Base-by-base conservation (phyloP, 1,284 basidiomycete genomes). In the Cerrena zonata region DNA sequence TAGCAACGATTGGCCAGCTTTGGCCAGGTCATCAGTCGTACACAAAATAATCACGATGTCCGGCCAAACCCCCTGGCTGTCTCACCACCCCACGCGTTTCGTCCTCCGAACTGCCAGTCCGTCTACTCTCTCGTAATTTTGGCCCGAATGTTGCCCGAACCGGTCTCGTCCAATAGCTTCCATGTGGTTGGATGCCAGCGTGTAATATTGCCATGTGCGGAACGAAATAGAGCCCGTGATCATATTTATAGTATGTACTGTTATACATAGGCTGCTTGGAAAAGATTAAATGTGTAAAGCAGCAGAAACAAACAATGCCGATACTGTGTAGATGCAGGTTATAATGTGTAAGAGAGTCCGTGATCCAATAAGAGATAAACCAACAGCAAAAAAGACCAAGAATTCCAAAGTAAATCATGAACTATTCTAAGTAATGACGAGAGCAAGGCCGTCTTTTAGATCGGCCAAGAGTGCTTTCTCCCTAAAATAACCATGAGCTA, bases 381-480 rank as follows among this genome's bases (percentile, higher is more conserved):
- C 27, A 40, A 39, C 47, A 30, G 48, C 30, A 25, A 40, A 13
- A 48, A 21, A 45, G 42, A 50, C 13, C 41, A 52, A 26, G 45
- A 26, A 47, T 51, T 22, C 45, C 15, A 44, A 45, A 46, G n/a
- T 19, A 47, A 40, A 49, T 25, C 48, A 24, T 51, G 44, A 49
- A 47, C 27, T 39, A 53, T 52, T 19, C 65, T 70, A 81, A 22
- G 76, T 78, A 59, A 84, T 73, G 55, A 83, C 72, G 40, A 83
- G 64, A 51, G 78, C 78, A 5, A 79, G 78, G 26, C 77, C 78
- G 47, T 72, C 67, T 53, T 78, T 67, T 21, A 80, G 64, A 55
- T 79, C 73, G 36, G 76, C 76, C 7, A 83, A 65, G 26, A 80
- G 60, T 15, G 78, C 75, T 50, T 72, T 74, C 49, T 78, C 70